Percentiles rank a stretch among this genome's conserved stretches.
Conservation (phyloP, 2,329 filamentous ascomycete species). For the Colletotrichum shisoi region DNA sequence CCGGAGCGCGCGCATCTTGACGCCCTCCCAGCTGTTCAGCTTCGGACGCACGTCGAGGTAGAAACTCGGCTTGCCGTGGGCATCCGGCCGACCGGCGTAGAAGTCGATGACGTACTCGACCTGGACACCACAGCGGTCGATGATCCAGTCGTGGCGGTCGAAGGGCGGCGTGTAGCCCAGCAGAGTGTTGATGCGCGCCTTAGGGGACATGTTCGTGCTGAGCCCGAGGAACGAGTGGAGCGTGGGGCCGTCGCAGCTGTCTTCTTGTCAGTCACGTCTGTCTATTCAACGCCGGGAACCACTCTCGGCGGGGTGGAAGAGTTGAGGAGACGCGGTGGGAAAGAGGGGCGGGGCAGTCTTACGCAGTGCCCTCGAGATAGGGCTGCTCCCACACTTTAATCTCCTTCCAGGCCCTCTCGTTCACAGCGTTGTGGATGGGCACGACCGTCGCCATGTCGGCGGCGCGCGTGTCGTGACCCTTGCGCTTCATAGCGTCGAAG, state of each 20-base stretch:
- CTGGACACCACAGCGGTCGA: slow-evolving; percentile 85
- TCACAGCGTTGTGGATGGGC: slow-evolving; percentile 97
- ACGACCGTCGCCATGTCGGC: slow-evolving; percentile 90
- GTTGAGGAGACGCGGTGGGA: slow-evolving; percentile 12
- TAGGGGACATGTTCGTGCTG: slow-evolving; percentile 75
- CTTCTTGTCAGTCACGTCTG: neutral
- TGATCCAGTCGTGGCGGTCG: slow-evolving; percentile 96
- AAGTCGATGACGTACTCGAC: slow-evolving; percentile 99
- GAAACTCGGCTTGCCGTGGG: slow-evolving; percentile 62
- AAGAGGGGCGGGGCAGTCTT: slow-evolving; percentile 42
- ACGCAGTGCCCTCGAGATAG: slow-evolving; percentile 66
- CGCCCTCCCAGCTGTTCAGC: slow-evolving; percentile 71
- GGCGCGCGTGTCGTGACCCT: slow-evolving; percentile 75
- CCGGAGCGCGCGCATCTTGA: slow-evolving; percentile 69
- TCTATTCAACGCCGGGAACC: neutral
- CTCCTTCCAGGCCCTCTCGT: slow-evolving; percentile 93
- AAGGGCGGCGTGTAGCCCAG: slow-evolving; percentile 92
- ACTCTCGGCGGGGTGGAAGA: neutral
- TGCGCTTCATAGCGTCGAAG: slow-evolving; percentile 95
- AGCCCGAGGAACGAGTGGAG: slow-evolving; percentile 85
- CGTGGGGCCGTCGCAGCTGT: slow-evolving; percentile 74
- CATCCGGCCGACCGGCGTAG: slow-evolving; percentile 73
- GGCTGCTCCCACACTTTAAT: slow-evolving; percentile 88
- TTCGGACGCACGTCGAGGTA: slow-evolving; percentile 74
- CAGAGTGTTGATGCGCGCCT: slow-evolving; percentile 80